These are phyloP conservation scores for Lactarius tabidus DNA, from an alignment of 768 basidiomycete genomes.

Conservation along the genomic window DNA sequence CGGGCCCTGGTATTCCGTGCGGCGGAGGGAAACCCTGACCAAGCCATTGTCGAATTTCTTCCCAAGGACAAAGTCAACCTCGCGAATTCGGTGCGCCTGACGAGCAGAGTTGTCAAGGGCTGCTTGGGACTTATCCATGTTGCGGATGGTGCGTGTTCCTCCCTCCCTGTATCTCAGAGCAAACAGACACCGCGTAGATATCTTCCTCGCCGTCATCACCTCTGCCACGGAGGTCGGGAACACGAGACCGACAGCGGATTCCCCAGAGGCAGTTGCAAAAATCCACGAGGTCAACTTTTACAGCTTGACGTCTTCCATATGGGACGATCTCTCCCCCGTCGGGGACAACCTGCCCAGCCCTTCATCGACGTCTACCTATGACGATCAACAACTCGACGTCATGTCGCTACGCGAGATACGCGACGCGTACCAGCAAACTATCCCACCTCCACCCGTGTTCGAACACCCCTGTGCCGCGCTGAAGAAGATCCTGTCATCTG, in stretches of 20 bases:
- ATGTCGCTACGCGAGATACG: slow-evolving; percentile 37
- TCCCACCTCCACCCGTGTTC: slow-evolving; percentile 46
- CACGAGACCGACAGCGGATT: slow-evolving; percentile 53
- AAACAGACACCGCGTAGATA: slow-evolving; percentile 43
- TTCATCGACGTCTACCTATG: too few species aligned
- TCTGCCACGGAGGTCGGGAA: slow-evolving; percentile 73
- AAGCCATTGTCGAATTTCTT: slow-evolving; percentile 86
- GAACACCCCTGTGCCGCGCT: slow-evolving; percentile 91
- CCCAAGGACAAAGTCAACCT: slow-evolving; percentile 70
- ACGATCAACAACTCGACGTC: slow-evolving; percentile 49
- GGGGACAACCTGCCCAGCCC: slow-evolving; percentile 53
- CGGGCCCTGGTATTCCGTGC: slow-evolving; percentile 71
- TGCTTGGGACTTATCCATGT: slow-evolving; percentile 80
- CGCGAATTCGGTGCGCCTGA: slow-evolving; percentile 56
- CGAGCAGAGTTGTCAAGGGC: slow-evolving; percentile 71
- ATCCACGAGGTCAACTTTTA: slow-evolving; percentile 90
- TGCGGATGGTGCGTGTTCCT: slow-evolving; percentile 51
- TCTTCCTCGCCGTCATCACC: slow-evolving; percentile 81
- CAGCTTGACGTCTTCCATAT: slow-evolving; percentile 75
- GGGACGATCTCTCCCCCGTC: slow-evolving; percentile 67
- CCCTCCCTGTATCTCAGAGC: not conserved
- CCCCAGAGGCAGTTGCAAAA: slow-evolving; percentile 67
- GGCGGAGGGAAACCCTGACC: slow-evolving; percentile 45
- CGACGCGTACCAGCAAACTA: slow-evolving; percentile 44
- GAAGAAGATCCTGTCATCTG: slow-evolving; percentile 85